Evolutionary conservation across 2,329 filamentous ascomycete genomes (phyloP).

Genomic region (Pezicula rhizophila): DNA sequence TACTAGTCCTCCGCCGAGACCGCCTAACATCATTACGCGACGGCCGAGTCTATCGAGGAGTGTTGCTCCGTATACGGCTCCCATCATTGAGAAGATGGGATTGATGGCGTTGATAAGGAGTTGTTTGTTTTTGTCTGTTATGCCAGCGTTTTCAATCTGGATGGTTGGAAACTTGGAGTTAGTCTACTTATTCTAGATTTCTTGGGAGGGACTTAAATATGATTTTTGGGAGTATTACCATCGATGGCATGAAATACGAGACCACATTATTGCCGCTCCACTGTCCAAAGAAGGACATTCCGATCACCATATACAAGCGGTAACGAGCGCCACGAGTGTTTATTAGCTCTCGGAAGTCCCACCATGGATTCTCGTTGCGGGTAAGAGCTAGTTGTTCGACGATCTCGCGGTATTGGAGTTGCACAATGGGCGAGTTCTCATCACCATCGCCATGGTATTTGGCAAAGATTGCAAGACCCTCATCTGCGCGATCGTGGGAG

Average conservation of each 20-base stretch:
- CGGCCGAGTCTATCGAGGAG: constrained; percentile 37
- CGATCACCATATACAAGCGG: constrained; percentile 42
- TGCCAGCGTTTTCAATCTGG: constrained; percentile 32
- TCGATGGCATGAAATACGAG: constrained; percentile 28
- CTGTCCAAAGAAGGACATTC: constrained; percentile 47
- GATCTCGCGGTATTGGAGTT: constrained; percentile 51
- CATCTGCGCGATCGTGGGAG: constrained; percentile 46
- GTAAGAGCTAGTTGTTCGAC: constrained; percentile 42
- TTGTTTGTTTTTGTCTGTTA: constrained; percentile 21
- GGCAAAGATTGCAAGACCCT: constrained; percentile 48
- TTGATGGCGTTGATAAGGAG: constrained; percentile 30
- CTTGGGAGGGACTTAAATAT: too few species aligned
- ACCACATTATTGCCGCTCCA: constrained; percentile 39
- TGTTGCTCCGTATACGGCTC: constrained; percentile 36
- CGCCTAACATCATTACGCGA: constrained; percentile 32
- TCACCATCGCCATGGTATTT: constrained; percentile 54
- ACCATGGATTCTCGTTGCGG: constrained; percentile 51
- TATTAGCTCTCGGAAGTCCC: constrained; percentile 50
- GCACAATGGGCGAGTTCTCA: constrained; percentile 43
- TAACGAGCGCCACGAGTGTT: constrained; percentile 42
- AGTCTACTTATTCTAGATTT: too few species aligned
- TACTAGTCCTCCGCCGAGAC: constrained; percentile 20
- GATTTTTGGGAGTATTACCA: too few species aligned
- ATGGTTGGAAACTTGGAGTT: too few species aligned
- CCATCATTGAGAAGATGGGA: constrained; percentile 34